Conservation (phyloP, 108 stramenopile genomes). For the Skeletonema tropicum region DNA sequence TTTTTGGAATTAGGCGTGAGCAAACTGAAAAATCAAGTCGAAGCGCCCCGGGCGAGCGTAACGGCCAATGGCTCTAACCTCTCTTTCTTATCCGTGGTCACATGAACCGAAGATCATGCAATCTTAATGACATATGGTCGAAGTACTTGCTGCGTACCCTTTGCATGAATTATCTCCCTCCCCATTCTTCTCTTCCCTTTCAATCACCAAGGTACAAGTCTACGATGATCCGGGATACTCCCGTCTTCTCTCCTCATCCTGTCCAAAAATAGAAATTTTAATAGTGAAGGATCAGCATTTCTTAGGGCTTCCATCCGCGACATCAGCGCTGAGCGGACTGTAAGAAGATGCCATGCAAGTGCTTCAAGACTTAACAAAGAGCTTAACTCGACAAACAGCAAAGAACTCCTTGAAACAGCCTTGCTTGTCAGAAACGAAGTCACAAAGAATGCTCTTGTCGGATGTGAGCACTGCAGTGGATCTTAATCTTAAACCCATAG, state of each 20-base stretch:
- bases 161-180: too few species aligned
- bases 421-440: slow-evolving; percentile 11
- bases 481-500: slow-evolving; percentile 40
- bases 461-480: slow-evolving; percentile 35
- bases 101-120: too few species aligned
- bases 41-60: too few species aligned
- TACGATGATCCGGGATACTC: too few species aligned
- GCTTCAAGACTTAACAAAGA: slow-evolving; percentile 36
- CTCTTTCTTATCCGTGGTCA: too few species aligned
- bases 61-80: too few species aligned
- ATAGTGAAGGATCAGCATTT: neutral
- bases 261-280: slow-evolving; percentile 24
- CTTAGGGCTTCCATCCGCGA: slow-evolving; percentile 18
- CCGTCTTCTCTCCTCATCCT: slow-evolving; percentile 13
- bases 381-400: slow-evolving; percentile 18
- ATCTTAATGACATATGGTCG: too few species aligned
- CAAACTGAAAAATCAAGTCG: too few species aligned
- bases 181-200: too few species aligned
- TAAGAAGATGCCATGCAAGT: slow-evolving; percentile 33
- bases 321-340: slow-evolving; percentile 23
- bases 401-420: slow-evolving; percentile 21
- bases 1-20: too few species aligned
- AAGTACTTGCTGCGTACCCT: too few species aligned
- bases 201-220: too few species aligned
- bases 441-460: slow-evolving; percentile 15